Base-by-base conservation (phyloP, 169 alveolate genomes). In the Babesia ovata region DNA sequence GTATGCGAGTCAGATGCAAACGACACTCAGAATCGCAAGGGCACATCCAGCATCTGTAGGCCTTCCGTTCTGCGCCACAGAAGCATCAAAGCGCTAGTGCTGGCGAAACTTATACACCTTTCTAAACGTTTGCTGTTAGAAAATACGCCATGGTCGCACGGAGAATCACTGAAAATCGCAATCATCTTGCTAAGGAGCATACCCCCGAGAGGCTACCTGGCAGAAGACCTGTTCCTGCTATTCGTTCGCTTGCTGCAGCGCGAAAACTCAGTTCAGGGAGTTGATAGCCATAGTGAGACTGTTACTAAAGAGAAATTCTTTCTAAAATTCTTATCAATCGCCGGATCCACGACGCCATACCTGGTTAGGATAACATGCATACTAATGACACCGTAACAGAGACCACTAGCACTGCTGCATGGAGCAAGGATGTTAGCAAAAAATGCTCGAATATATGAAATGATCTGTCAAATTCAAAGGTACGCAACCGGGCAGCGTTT, bases 311-410 rank as follows among this genome's bases (percentile, higher is more conserved):
- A 63, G 24, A 63, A 56, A 22, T 36, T 73, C 9, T 73, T 73
- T 74, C 61, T 49, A 14, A 82, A 71, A 36, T 73, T 73, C 33
- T 59, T 82, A 33, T 65, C 78, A 13, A 73, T 82, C 44, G 57
- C 85, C 19, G 89, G 79, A 4, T 8, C 79, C 2, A 62, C 89
- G 52, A 63, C 85, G 22, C 82, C 89, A n/a, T 45, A 42, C 56
- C 60, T 82, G 79, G 89, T 82, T 49, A 21, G 45, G 10, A 24
- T 17, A 4, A 28, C 33, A 28, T 56, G 70, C 19, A n/a, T 11
- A 19, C 63, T 0, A 36, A 44, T n/a, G 4, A 49, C 11, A 17
- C 42, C 21, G 7, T 13, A 36, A 16, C 69, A 82, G 87, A 60
- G 87, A 44, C 82, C 87, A 24, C 39, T 67, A 59, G 39, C 71